Base-by-base conservation (phyloP, 2,329 filamentous ascomycete genomes). In the Chaetomium sp. region DNA sequence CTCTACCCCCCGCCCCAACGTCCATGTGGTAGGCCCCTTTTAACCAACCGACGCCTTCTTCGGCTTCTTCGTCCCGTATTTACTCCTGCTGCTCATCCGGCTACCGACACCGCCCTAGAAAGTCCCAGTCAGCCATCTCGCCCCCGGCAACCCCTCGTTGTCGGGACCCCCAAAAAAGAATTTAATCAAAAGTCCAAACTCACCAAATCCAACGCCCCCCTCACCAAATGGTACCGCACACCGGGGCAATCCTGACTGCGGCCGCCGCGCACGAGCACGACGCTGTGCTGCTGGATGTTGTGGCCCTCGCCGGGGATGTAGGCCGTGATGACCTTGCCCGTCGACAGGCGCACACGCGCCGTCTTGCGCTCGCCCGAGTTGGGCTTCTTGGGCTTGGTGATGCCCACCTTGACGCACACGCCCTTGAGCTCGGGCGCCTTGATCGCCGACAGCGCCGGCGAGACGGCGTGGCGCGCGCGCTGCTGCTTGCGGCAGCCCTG, bases 61-160 rank as follows among this genome's bases (percentile, higher is more conserved):
- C 0, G 95, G 94, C 83, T 97, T 98, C 88, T 99, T 99, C 57
- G 95, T 96, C 67, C 95, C 95, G 76, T 97, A 99, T 80, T 99
- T 99, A 74, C 93, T 97, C 74, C 95, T 85, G 77, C 91, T 92
- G 25, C 89, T 91, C 74, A 90, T 85, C 71, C 95, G 85, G 77
- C 88, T 95, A 25, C 88, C 89, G 70, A 99, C 95, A 82, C 95
- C 95, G 74, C 92, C 92, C 94, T 97, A 69, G 13, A 67, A 25
- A 60, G 23, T 5, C 23, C 12, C 27, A 65, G 68, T 65, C 65
- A 60, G 38, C 50, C 25, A 55, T 29, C 31, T n/a, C 42, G 8
- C n/a, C 2, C 7, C 16, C 4, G 38, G 38, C 16, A 42, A n/a
- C 38, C 5, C 16, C 38, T n/a, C 9, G 10, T 35, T 4, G 2